A percentile compares a stretch with the other conserved stretches of the same genome.
These are phyloP conservation scores for Aureoboletus auriporus DNA, from an alignment of 768 basidiomycete genomes.

Conservation along the genomic window DNA sequence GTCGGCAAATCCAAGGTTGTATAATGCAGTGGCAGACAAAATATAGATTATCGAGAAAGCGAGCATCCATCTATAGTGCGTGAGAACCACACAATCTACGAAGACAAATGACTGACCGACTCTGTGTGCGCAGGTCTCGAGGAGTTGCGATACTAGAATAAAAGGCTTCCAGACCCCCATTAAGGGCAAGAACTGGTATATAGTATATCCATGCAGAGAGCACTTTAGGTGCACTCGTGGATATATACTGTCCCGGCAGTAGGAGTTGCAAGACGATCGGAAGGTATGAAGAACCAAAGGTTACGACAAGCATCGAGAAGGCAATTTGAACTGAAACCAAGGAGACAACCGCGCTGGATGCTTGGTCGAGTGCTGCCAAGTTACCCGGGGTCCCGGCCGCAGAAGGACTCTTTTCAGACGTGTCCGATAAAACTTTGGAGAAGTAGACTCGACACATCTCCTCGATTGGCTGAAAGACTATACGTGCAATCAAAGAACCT, in stretches of 20 bases:
- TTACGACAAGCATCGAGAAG: conserved; percentile 63
- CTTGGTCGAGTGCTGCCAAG: conserved; percentile 29
- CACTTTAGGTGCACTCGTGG: conserved; percentile 77
- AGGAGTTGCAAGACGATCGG: conserved; percentile 64
- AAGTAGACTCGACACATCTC: conserved; percentile 90
- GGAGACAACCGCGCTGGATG: conserved; percentile 50
- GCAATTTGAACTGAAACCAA: conserved; percentile 64
- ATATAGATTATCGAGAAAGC: conserved; percentile 70
- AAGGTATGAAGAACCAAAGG: conserved; percentile 76
- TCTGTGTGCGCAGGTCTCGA: conserved; percentile 64
- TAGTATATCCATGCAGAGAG: conserved; percentile 82
- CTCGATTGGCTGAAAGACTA: conserved; percentile 93
- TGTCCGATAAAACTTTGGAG: conserved; percentile 53
- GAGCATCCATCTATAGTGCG: conserved; percentile 63
- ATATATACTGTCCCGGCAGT: conserved; percentile 64
- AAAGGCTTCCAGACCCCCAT: conserved; percentile 91
- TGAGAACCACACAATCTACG: background rate
- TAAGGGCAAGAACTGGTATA: conserved; percentile 84
- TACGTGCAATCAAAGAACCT: conserved; percentile 92
- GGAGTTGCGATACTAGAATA: conserved; percentile 73
- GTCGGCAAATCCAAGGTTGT: conserved; percentile 54
- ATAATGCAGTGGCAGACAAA: conserved; percentile 42
- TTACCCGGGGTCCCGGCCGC: background rate
- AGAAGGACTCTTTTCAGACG: conserved; percentile 2
- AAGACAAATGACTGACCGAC: conserved; percentile 39